Base-by-base conservation (phyloP, 306 rosid species). In the Acacia confusa region DNA sequence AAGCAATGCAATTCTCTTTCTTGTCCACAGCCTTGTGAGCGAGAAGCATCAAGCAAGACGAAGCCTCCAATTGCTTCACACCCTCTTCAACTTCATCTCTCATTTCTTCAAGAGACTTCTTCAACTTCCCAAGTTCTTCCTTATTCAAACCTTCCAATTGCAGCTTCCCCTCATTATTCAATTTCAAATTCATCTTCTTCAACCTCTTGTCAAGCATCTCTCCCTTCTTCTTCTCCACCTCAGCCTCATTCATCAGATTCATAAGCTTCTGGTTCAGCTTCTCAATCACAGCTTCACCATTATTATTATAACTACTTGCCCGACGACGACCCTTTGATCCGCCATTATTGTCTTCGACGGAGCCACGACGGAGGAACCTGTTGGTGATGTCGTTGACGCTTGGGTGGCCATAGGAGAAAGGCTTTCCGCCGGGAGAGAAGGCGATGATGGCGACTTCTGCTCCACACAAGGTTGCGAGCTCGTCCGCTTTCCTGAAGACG, bases 401-500 rank as follows among this genome's bases (percentile, higher is more conserved):
- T 0, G 91, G 92, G 45, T 89, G 88, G 24, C 92, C 92, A 1
- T 87, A 91, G 48, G 95, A 91, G 82, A 84, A 91, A 4, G 89
- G 91, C 64, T 86, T 91, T 44, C 71, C 77, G 0, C 91, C 92
- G 0, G 92, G 91, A 0, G 92, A 91, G 81, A 91, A 91, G 10
- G 86, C 86, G 4, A 91, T 64, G 45, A 89, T 72, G 34, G 83
- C 92, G 2, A 91, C 66, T 69, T 89, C 88, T 0, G 86, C 89
- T 0, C 90, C 91, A 9, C 95, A 91, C 2, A 91, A 75, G 0
- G 89, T 89, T n/a, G 86, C 82, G 0, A 91, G 79, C 82, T 91
- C 92, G 24, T 92, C 88, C 9, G 92, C 93, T 67, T 91, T 91
- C 75, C 89, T 91, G 66, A 91, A 91, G 2, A 91, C 80, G 0